phyloP scores from a whole-genome alignment of 148 eudicot genomes.

The Chenopodium suecicum region DNA sequence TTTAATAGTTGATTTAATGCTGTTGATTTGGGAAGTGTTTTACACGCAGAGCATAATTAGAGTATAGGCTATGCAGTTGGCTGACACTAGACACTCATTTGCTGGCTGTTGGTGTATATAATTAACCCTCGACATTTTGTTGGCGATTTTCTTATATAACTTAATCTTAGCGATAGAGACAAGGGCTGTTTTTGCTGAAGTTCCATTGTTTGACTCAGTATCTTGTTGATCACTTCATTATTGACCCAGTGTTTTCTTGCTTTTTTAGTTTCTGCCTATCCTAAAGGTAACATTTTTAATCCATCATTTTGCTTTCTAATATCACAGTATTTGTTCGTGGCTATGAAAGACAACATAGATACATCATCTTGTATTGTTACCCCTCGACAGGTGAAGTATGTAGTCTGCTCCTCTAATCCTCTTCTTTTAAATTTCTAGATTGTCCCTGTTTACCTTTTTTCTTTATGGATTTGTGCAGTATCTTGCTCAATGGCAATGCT shows the following conservation, averaged over 20 bases:
- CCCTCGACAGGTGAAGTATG: conserved; percentile 77
- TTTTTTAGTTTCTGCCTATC: not conserved
- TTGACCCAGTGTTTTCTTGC: not conserved
- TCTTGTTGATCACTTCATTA: not conserved
- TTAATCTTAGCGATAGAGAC: not conserved
- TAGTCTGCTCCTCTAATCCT: conserved; percentile 8
- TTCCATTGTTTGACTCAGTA: not conserved
- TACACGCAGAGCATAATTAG: not conserved
- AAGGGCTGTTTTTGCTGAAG: not conserved
- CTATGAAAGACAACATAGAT: conserved; percentile 64
- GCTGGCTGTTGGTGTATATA: not conserved
- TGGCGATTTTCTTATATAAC: not conserved
- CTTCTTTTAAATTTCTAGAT: not conserved
- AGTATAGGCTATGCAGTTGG: not conserved
- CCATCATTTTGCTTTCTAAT: conserved; percentile 13
- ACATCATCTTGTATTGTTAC: conserved; percentile 71
- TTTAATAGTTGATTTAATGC: not conserved
- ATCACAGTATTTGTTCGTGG: conserved; percentile 70
- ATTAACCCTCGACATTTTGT: not conserved
- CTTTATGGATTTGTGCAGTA: conserved; percentile 43
- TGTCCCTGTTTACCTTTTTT: conserved; percentile 11
- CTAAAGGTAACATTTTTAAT: not conserved
- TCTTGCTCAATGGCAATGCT: conserved; percentile 79
- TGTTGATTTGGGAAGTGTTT: not conserved
- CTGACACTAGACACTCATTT: not conserved